Evolutionary conservation across 2,329 filamentous ascomycete species (phyloP).

Genomic region (Phaeomoniella chlamydospora): DNA sequence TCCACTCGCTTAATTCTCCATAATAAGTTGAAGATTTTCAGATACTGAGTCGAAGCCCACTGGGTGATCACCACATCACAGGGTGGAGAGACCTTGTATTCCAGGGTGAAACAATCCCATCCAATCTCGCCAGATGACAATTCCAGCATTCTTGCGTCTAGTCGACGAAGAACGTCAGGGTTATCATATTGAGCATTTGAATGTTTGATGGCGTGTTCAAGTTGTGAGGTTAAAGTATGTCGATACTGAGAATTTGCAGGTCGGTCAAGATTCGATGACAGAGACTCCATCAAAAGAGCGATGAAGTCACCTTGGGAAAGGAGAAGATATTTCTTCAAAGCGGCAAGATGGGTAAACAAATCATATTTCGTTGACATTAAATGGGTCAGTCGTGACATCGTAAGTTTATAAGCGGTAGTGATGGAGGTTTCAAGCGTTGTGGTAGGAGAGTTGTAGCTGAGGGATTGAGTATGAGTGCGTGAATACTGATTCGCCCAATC

Average conservation of each 20-base stretch:
- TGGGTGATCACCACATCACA: constrained; percentile 95
- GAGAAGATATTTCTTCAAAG: constrained; percentile 86
- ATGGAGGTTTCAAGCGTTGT: constrained; percentile 84
- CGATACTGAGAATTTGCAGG: constrained; percentile 95
- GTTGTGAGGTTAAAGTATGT: constrained; percentile 90
- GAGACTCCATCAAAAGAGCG: constrained; percentile 87
- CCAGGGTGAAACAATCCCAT: constrained; percentile 97
- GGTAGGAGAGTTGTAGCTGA: constrained; percentile 75
- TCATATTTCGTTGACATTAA: constrained; percentile 94
- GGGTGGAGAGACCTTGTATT: constrained; percentile 95
- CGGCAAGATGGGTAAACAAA: constrained; percentile 79
- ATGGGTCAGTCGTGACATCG: constrained; percentile 86
- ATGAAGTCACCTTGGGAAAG: constrained; percentile 96
- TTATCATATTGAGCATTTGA: constrained; percentile 95
- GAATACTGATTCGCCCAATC: constrained; percentile 94
- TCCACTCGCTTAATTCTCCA: constrained; percentile 98
- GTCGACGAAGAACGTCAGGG: constrained; percentile 73
- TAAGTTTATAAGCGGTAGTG: constrained; percentile 93
- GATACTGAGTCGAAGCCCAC: constrained; percentile 88
- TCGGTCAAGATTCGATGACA: constrained; percentile 81
- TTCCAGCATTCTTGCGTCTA: constrained; percentile 97
- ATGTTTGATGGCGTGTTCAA: constrained; percentile 92
- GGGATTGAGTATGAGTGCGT: constrained; percentile 78
- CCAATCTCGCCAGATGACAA: constrained; percentile 92
- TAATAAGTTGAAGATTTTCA: constrained; percentile 98